Percentiles rank a stretch among this genome's conserved stretches.
Evolutionary conservation across 208 protist genomes (phyloP).

Genomic region (Trypanosoma rangeli): DNA sequence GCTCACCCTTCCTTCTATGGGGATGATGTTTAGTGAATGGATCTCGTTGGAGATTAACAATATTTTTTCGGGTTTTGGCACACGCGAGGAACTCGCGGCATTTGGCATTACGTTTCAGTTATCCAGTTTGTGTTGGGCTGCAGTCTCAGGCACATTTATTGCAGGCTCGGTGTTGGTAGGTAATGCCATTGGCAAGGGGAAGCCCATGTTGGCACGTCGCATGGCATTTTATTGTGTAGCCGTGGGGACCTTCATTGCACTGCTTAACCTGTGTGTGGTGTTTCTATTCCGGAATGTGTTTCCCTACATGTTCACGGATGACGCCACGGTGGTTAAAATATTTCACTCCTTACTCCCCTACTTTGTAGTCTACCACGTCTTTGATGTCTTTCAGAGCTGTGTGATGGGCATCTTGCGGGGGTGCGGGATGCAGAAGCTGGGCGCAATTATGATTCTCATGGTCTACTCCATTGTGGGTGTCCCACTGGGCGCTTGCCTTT

Average conservation of each 20-base stretch:
- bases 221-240: constrained; percentile 45
- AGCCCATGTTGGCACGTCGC: constrained; percentile 49
- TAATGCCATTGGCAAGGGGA: constrained; percentile 62
- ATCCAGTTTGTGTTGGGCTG: constrained; percentile 58
- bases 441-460: constrained; percentile 56
- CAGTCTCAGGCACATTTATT: constrained; percentile 74
- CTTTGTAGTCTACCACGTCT: constrained; percentile 66
- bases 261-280: constrained; percentile 49
- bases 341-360: constrained; percentile 39
- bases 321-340: constrained; percentile 31
- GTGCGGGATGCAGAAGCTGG: constrained; percentile 66
- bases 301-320: constrained; percentile 52
- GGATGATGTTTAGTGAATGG: constrained; percentile 84
- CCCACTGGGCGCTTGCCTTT: constrained; percentile 56
- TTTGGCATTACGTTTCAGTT: constrained; percentile 71
- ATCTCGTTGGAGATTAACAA: constrained; percentile 72
- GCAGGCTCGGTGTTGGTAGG: constrained; percentile 69
- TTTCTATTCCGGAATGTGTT: constrained; percentile 26
- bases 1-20: constrained; percentile 73
- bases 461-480: constrained; percentile 78
- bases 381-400: constrained; percentile 70
- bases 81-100: constrained; percentile 57
- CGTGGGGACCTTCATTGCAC: constrained; percentile 24
- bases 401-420: constrained; percentile 84
- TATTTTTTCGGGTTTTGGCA: constrained; percentile 62